Evolutionary conservation across 2,329 filamentous ascomycete genomes (phyloP), one percentile per base, ranked within the genome.

Genomic region (Biscogniauxia mediterranea): DNA sequence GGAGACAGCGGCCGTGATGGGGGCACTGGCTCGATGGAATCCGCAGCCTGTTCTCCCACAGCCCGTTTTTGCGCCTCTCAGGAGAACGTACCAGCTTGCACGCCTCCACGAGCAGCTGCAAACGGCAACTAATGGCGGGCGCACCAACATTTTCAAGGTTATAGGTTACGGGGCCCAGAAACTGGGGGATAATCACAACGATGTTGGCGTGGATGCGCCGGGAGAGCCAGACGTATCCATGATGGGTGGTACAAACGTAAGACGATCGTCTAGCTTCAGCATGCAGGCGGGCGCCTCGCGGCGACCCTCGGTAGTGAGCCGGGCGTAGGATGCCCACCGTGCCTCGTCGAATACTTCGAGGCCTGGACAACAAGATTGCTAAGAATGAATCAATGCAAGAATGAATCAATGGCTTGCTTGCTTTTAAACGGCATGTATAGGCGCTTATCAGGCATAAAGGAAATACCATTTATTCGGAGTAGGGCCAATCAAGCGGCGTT

Each of bases 1-100:
- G 79, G 95, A 99, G 76, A 92, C 92, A 56, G 89, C 93, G 55
- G 84, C 89, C 0, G 91, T 98, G 56, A 97, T 98, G 92, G 82
- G 85, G 32, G 91, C 91, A 7, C 83, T 94, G 58, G 82, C 87
- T 23, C 86, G 87, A 58, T 92, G 91, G 78, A 88, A 87, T 52
- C 93, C 94, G 0, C 87, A 89, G 64, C 93, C 94, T 0, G 79
- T 96, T 4, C 84, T 92, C 26, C 86, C 88, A 7, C 87, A 91
- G 71, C 85, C 80, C 3, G 73, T 85, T 1, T 85, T 88, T 66
- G 77, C 80, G 5, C 86, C 87, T 3, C 87, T 89, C 61, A 84
- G 83, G 68, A 80, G 85, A 11, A 83, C 86, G 62, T 89, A 89
- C 64, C 83, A 88, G 65, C 80, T 87, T 8, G 81, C 85, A 11